Conservation (phyloP, 495 filamentous ascomycete species). For the Penicillium odoratum region DNA sequence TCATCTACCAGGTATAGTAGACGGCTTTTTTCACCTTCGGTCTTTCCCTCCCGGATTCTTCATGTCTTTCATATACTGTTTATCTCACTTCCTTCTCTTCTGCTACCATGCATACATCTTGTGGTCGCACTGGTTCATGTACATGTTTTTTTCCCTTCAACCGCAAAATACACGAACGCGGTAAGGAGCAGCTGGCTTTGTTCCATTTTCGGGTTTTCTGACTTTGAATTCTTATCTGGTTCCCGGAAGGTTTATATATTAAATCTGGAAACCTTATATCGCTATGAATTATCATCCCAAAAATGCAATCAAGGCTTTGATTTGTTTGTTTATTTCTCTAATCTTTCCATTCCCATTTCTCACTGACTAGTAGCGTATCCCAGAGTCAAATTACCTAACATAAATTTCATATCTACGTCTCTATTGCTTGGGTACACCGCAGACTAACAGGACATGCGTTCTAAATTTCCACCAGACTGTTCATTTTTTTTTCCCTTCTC, state of each 20-base stretch:
- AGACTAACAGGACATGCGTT: too few relatives aligned
- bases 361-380: too few relatives aligned
- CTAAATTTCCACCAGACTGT: too few relatives aligned
- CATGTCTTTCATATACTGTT: not conserved
- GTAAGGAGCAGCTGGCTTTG: slow-evolving; percentile 2
- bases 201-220: not conserved
- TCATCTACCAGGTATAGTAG: not conserved
- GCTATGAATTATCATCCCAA: not conserved
- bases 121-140: not conserved
- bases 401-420: too few relatives aligned
- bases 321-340: too few relatives aligned
- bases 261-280: not conserved
- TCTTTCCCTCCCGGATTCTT: not conserved
- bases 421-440: too few relatives aligned
- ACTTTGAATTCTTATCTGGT: not conserved
- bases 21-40: not conserved
- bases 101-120: not conserved
- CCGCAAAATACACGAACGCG: not conserved
- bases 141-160: not conserved
- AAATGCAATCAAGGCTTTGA: not conserved
- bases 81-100: not conserved
- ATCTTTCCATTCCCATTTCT: too few relatives aligned
- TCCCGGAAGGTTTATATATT: not conserved
- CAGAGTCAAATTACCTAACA: too few relatives aligned
- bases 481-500: too few relatives aligned